These are phyloP conservation scores for Geranium rotundifolium DNA, from an alignment of 345 rosid species.

Conservation along the genomic window DNA sequence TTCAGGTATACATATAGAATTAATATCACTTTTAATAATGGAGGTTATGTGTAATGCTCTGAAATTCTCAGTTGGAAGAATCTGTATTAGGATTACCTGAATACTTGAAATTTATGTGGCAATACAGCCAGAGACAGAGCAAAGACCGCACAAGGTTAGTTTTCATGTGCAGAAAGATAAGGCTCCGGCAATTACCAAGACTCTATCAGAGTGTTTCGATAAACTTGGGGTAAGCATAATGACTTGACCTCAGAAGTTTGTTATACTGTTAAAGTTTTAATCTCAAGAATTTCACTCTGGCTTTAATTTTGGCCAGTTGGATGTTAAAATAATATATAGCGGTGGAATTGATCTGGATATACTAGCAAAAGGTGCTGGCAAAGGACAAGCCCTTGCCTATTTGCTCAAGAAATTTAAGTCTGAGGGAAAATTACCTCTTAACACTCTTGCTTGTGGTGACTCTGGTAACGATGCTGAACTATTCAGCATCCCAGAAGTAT, in stretches of 20 bases:
- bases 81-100: too few species aligned
- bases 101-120: neutral
- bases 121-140: constrained; percentile 82
- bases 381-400: constrained; percentile 96
- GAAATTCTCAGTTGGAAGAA: neutral
- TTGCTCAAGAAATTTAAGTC: constrained; percentile 58
- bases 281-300: neutral
- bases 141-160: constrained; percentile 84
- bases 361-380: constrained; percentile 92
- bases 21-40: neutral
- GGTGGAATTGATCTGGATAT: constrained; percentile 95
- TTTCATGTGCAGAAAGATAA: constrained; percentile 70
- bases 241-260: neutral
- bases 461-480: constrained; percentile 99
- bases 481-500: constrained; percentile 76
- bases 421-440: constrained; percentile 62
- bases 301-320: constrained; percentile 41
- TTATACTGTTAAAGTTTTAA: neutral
- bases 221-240: constrained; percentile 53
- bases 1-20: constrained; percentile 46
- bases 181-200: constrained; percentile 57
- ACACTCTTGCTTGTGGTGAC: constrained; percentile 94
- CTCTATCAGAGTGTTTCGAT: constrained; percentile 43
- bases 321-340: constrained; percentile 85
- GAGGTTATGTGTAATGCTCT: neutral